Evolutionary conservation across 805 yeast species (phyloP), one percentile per base, ranked within the genome.

Genomic region (Saccharomyces kudriavzevii): DNA sequence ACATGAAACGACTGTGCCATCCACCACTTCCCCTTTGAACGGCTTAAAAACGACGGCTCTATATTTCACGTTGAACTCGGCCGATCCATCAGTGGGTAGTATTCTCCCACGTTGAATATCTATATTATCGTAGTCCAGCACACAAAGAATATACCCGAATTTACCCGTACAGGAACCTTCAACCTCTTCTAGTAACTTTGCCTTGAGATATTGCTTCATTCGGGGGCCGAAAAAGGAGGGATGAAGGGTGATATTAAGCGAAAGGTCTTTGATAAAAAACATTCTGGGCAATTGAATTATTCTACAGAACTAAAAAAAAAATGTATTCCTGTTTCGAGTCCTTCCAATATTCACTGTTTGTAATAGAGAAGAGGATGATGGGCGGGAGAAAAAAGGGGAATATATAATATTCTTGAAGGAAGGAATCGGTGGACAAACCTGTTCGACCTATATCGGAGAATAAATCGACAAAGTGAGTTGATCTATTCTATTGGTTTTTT

Each of bases 101-200:
- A 94, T 88, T 61, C 87, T 77, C 20, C 99, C 99, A 62, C 89
- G 85, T 49, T 97, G 99, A 35, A 94, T 95, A 66, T 94, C 97
- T 54, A 94, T 89, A 60, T 85, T 81, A 86, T 89, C 89, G 60
- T 95, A 89, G 67, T 94, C 98, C 67, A 94, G 77, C 47, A 94
- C 99, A 72, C 97, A 92, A 54, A 94, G 85, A 60, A 94, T 94
- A 70, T 94, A 94, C 13, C 99, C 99, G 75, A 94, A 94, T 71
- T 94, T 96, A 63, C 99, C 99, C 0, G 98, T 91, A 73, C 98
- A 94, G 1, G 98, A 90, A 26, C 99, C 99, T 73, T 94, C 99
- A 46, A 94, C 99, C 68, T 94, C 99, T 59, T 89, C 90, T 55
- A 94, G 78, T 57, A 94, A 78, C 70, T 92, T 91, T 66, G 90